Conservation (phyloP, 225 moss, liverwort and hornwort species). For the Pseudisothecium myosuroides region DNA sequence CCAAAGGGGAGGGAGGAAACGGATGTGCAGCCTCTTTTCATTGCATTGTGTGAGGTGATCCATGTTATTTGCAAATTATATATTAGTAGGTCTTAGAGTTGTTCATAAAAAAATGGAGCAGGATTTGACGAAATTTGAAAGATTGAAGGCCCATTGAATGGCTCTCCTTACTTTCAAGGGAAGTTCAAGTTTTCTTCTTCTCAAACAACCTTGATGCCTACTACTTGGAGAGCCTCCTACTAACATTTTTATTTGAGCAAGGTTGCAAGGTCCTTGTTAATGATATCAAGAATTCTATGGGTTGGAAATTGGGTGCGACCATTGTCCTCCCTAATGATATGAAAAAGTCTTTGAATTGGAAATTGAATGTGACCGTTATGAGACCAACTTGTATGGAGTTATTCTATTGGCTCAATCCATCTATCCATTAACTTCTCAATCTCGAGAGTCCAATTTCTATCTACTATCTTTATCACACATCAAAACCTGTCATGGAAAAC, state of each 20-base stretch:
- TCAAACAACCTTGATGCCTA: no score
- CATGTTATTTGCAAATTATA: background rate
- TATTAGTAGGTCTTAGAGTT: background rate
- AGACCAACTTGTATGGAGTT: background rate
- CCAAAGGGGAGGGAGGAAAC: no score
- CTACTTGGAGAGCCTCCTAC: background rate
- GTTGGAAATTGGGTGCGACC: background rate
- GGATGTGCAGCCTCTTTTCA: no score
- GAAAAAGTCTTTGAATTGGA: no score
- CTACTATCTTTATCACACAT: background rate
- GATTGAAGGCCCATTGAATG: background rate
- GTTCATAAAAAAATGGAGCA: background rate
- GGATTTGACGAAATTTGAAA: background rate
- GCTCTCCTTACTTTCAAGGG: background rate
- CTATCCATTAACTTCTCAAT: background rate
- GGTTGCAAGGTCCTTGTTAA: background rate
- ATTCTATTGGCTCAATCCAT: background rate
- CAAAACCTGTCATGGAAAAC: background rate
- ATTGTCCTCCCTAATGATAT: background rate
- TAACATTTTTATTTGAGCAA: background rate
- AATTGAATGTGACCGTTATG: background rate
- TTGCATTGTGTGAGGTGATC: background rate
- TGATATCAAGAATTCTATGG: background rate
- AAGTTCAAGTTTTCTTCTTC: no score
- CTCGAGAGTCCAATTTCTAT: background rate